These are phyloP conservation scores for Chaetoceros tenuissimus DNA, from an alignment of 108 stramenopile genomes.

Conservation along the genomic window DNA sequence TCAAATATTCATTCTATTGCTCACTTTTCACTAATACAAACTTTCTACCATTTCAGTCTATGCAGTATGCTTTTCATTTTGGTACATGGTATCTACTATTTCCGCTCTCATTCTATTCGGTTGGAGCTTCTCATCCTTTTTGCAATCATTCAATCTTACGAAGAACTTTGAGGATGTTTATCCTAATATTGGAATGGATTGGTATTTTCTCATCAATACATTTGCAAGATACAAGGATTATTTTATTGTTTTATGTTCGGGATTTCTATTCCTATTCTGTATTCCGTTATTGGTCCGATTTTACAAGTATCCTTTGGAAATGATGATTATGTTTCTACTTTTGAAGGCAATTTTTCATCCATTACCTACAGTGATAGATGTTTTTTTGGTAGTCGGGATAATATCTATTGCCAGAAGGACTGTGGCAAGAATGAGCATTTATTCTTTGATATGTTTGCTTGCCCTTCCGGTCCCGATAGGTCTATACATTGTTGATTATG, in stretches of 20 bases:
- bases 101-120: slow-evolving; percentile 19
- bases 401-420: slow-evolving; percentile 43
- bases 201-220: slow-evolving; percentile 75
- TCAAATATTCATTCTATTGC: no score
- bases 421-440: slow-evolving; percentile 40
- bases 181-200: slow-evolving; percentile 63
- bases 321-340: slow-evolving; percentile 28
- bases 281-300: slow-evolving; percentile 55
- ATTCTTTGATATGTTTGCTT: slow-evolving; percentile 38
- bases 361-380: slow-evolving; percentile 45
- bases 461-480: slow-evolving; percentile 49
- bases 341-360: slow-evolving; percentile 53
- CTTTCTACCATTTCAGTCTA: slow-evolving; percentile 5
- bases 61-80: slow-evolving; percentile 18
- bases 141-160: slow-evolving; percentile 24
- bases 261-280: slow-evolving; percentile 43
- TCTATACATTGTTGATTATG: slow-evolving; percentile 51
- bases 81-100: slow-evolving; percentile 12
- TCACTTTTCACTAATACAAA: slow-evolving; percentile 4
- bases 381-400: slow-evolving; percentile 42
- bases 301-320: slow-evolving; percentile 44
- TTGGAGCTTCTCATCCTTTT: slow-evolving; percentile 14
- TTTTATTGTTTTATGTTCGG: slow-evolving; percentile 37
- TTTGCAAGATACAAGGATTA: slow-evolving; percentile 69
- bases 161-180: slow-evolving; percentile 28